phyloP scores from a whole-genome alignment of 345 rosid genomes.

The Salix viminalis region DNA sequence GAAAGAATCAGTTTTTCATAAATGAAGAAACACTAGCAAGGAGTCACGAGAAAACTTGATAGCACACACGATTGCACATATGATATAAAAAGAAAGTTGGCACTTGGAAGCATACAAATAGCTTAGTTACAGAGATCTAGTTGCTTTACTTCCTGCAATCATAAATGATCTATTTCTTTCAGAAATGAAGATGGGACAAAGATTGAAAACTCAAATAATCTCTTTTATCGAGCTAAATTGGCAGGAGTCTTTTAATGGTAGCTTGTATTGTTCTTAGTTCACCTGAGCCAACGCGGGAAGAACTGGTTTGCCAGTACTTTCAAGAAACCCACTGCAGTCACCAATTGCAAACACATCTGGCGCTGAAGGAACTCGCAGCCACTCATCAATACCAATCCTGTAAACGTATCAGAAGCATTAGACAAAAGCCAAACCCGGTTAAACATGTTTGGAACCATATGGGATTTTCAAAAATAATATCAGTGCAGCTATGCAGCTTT shows the following conservation, averaged over 20 bases:
- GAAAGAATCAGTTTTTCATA: background rate
- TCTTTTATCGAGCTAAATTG: background rate
- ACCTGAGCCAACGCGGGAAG: conserved; percentile 98
- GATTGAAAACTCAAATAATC: background rate
- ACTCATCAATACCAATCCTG: conserved; percentile 86
- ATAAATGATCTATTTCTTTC: background rate
- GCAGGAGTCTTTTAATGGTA: background rate
- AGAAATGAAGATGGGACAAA: background rate
- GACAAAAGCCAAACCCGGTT: background rate
- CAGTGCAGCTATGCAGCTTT: background rate
- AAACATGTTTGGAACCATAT: background rate
- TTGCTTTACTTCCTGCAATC: background rate
- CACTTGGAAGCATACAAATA: background rate
- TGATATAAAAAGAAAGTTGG: background rate
- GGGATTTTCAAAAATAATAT: background rate
- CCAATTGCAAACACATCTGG: conserved; percentile 85
- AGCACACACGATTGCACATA: background rate
- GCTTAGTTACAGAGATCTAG: background rate
- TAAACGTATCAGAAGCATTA: background rate
- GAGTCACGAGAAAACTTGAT: background rate
- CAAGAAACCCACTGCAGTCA: conserved; percentile 93
- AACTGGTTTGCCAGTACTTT: conserved; percentile 68
- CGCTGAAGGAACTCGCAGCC: conserved; percentile 78
- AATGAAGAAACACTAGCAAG: background rate
- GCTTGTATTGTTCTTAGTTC: background rate